Conservation (phyloP, 192 early-diverging fungal genomes). For the Spizellomyces sp. region DNA sequence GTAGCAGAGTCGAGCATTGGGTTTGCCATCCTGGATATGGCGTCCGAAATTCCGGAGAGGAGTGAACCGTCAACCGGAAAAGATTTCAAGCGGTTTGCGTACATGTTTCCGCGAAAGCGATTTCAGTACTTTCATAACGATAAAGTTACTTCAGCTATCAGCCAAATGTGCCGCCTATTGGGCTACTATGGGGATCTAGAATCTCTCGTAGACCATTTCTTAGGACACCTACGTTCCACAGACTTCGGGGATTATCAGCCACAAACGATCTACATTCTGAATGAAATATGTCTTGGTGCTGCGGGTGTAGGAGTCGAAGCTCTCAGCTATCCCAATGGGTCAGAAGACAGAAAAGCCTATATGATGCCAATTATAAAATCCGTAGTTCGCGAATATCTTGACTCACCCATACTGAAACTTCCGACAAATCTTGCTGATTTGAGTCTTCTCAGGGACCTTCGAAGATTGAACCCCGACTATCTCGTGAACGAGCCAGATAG, state of each 20-base stretch:
- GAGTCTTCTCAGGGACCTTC: constrained; percentile 1
- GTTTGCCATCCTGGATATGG: not conserved
- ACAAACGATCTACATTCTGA: constrained; percentile 20
- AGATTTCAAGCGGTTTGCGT: not conserved
- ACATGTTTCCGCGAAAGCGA: constrained; percentile 15
- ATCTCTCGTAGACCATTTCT: constrained; percentile 22
- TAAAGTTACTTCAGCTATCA: not conserved
- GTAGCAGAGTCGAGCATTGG: not conserved
- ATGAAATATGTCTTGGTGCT: constrained; percentile 28
- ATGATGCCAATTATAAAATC: constrained; percentile 1
- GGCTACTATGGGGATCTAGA: constrained; percentile 23
- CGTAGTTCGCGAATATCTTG: constrained; percentile 13
- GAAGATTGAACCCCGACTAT: not conserved
- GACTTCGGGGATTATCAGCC: constrained; percentile 21
- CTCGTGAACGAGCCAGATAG: constrained; percentile 1
- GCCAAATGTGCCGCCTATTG: constrained; percentile 26
- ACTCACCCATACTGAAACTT: constrained; percentile 7
- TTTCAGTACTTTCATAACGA: constrained; percentile 26
- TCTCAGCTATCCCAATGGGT: not conserved
- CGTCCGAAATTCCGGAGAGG: not conserved
- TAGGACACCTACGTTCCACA: not conserved
- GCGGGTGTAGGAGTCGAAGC: constrained; percentile 13
- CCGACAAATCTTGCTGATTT: constrained; percentile 18
- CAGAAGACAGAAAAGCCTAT: not conserved
- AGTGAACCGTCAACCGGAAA: not conserved